Percentiles rank a stretch among this genome's conserved stretches.
These are phyloP conservation scores for Paraconiothyrium sp. DNA, from an alignment of 2,329 filamentous ascomycete species.

Conservation along the genomic window DNA sequence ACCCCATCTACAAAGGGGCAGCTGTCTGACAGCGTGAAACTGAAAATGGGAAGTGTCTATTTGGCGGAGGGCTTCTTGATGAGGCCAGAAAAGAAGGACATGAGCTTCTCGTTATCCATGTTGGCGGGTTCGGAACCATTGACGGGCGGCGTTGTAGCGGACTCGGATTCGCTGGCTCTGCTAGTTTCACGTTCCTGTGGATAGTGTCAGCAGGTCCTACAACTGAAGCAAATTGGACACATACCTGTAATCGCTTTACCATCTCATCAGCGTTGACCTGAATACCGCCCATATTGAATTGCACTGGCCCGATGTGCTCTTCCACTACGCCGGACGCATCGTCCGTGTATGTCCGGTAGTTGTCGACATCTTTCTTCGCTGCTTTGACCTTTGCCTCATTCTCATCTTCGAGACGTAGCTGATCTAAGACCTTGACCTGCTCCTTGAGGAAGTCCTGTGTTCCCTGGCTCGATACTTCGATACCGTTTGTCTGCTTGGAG, in stretches of 20 bases:
- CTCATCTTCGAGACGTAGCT: conserved; percentile 66
- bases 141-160: conserved; percentile 30
- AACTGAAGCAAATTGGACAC: background rate
- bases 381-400: conserved; percentile 59
- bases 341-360: conserved; percentile 34
- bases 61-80: conserved; percentile 42
- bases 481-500: conserved; percentile 55
- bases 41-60: conserved; percentile 28
- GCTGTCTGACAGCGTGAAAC: conserved; percentile 16
- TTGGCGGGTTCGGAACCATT: conserved; percentile 41
- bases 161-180: conserved; percentile 39
- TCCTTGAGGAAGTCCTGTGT: conserved; percentile 79
- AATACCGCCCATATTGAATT: conserved; percentile 98
- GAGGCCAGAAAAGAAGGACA: conserved; percentile 51
- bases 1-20: conserved; percentile 15
- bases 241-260: conserved; percentile 84
- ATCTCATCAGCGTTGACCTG: conserved; percentile 95
- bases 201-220: background rate
- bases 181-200: conserved; percentile 50
- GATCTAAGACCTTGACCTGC: conserved; percentile 80
- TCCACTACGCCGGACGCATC: conserved; percentile 51
- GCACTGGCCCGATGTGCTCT: conserved; percentile 86
- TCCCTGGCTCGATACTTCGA: conserved; percentile 75
- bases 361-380: conserved; percentile 47
- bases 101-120: conserved; percentile 52